Evolutionary conservation across 2,329 filamentous ascomycete species (phyloP).

Genomic region (Colletotrichum eremochloae): DNA sequence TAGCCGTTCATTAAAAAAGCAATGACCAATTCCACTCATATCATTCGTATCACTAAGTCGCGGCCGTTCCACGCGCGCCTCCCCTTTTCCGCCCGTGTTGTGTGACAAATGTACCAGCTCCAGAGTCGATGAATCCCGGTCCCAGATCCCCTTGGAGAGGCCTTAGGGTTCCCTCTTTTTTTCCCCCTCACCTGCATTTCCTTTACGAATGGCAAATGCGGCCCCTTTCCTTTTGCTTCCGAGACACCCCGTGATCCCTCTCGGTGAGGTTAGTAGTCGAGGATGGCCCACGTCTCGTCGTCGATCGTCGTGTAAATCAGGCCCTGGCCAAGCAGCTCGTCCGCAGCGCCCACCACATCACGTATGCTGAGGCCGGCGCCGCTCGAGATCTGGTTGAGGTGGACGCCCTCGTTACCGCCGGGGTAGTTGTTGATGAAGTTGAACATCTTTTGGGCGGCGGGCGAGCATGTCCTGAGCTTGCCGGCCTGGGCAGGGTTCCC

Average conservation of each 20-base stretch:
- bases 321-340: conserved; percentile 81
- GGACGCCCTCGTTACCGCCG: conserved; percentile 85
- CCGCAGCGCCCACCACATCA: conserved; percentile 82
- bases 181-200: no score
- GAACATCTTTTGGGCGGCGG: conserved; percentile 77
- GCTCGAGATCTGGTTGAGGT: conserved; percentile 81
- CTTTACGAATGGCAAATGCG: background rate
- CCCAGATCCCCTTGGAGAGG: background rate
- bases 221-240: background rate
- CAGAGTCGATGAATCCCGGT: background rate
- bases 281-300: conserved; percentile 90
- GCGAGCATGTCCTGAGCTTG: conserved; percentile 64
- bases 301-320: conserved; percentile 92
- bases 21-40: conserved; percentile 29
- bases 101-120: conserved; percentile 5
- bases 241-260: background rate
- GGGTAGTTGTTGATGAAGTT: conserved; percentile 74
- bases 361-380: conserved; percentile 73
- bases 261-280: conserved; percentile 70
- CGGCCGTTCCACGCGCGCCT: background rate
- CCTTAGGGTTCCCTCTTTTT: background rate
- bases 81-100: conserved; percentile 5
- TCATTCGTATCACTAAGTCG: conserved; percentile 29
- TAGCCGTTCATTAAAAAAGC: conserved; percentile 41
- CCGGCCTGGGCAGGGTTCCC: conserved; percentile 49